A percentile compares a stretch with the other conserved stretches of the same genome.
phyloP scores from a whole-genome alignment of 345 rosid species.

The Combretum micranthum region DNA sequence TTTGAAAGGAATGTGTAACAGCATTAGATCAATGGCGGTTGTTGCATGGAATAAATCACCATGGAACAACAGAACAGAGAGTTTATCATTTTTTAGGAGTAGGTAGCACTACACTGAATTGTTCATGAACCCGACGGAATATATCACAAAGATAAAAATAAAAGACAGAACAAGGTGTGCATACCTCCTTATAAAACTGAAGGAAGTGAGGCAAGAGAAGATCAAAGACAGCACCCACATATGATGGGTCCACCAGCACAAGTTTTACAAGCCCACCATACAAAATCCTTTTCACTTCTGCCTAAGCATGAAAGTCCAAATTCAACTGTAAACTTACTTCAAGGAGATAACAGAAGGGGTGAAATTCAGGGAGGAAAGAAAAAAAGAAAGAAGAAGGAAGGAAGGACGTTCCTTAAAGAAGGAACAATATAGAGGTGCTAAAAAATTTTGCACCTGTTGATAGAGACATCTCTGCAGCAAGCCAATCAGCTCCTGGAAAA shows the following conservation, averaged over 20 bases:
- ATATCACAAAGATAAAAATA: neutral
- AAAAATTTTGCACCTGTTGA: slow-evolving; percentile 48
- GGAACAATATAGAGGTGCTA: too few species aligned
- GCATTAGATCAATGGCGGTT: too few species aligned
- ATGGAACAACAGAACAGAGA: too few species aligned
- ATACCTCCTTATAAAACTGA: slow-evolving; percentile 62
- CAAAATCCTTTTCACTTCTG: slow-evolving; percentile 48
- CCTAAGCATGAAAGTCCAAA: slow-evolving; percentile 34
- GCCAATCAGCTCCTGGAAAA: slow-evolving; percentile 65
- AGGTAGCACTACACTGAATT: too few species aligned
- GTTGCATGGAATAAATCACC: too few species aligned
- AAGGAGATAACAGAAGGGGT: neutral
- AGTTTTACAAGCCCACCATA: slow-evolving; percentile 74
- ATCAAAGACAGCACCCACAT: slow-evolving; percentile 52
- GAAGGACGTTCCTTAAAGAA: too few species aligned
- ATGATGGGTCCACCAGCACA: slow-evolving; percentile 56
- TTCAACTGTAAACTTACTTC: slow-evolving; percentile 11
- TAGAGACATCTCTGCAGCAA: slow-evolving; percentile 83
- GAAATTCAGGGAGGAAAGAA: too few species aligned
- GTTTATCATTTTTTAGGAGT: too few species aligned
- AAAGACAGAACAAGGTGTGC: neutral
- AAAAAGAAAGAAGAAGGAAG: too few species aligned
- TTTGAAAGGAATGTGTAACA: too few species aligned
- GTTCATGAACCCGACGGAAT: neutral
- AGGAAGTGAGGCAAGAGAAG: slow-evolving; percentile 80